phyloP scores from a whole-genome alignment of 1,139 yeast species.

The Meyerozyma sp. region DNA sequence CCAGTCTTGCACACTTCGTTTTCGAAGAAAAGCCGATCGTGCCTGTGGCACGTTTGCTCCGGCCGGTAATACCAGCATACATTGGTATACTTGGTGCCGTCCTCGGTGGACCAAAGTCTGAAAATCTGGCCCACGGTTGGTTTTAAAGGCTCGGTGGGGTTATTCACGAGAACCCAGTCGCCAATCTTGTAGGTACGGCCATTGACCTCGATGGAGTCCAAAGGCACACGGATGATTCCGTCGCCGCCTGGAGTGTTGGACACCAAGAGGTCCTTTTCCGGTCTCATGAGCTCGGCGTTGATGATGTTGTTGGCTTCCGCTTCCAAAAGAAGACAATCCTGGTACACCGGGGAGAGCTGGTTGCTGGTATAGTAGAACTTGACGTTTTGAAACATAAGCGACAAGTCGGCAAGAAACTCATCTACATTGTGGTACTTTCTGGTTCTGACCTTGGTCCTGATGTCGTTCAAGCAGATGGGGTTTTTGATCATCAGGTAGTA shows the following conservation, averaged over 20 bases:
- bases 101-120: conserved; percentile 83
- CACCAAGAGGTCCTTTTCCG: conserved; percentile 74
- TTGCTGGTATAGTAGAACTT: conserved; percentile 56
- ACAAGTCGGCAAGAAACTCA: conserved; percentile 70
- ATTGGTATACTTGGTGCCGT: conserved; percentile 82
- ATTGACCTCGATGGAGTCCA: conserved; percentile 67
- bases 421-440: conserved; percentile 77
- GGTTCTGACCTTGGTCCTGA: conserved; percentile 79
- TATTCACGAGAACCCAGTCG: conserved; percentile 87
- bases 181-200: conserved; percentile 81
- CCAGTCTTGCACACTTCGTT: conserved; percentile 97
- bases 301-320: conserved; percentile 55
- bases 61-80: conserved; percentile 98
- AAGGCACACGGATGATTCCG: conserved; percentile 61
- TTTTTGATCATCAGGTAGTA: conserved; percentile 59
- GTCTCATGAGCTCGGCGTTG: conserved; percentile 68
- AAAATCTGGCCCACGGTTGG: conserved; percentile 94
- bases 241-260: conserved; percentile 56
- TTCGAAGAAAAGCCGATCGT: conserved; percentile 80
- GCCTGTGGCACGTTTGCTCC: conserved; percentile 93
- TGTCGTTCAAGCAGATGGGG: conserved; percentile 80
- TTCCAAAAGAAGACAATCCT: conserved; percentile 61
- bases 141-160: conserved; percentile 80
- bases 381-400: conserved; percentile 69
- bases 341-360: conserved; percentile 49